Conservation (phyloP, 1,139 yeast species). For the Sugiyamaella neomexicana region DNA sequence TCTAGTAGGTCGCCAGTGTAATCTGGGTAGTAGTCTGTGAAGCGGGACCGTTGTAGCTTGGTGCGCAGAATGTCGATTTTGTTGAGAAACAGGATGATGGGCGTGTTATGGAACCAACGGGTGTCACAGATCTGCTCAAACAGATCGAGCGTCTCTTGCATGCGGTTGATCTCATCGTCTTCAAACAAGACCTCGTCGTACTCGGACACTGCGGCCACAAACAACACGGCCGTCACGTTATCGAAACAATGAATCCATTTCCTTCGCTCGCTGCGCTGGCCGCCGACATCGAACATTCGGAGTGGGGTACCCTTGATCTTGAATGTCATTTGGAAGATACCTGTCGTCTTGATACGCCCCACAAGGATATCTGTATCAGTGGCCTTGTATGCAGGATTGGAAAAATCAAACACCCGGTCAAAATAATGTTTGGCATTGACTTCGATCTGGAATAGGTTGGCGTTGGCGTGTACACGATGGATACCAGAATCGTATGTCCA, state of each 20-base stretch:
- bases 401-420: conserved; percentile 63
- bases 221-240: conserved; percentile 82
- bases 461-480: conserved; percentile 55
- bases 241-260: conserved; percentile 98
- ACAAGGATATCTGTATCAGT: conserved; percentile 79
- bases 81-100: conserved; percentile 84
- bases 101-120: conserved; percentile 79
- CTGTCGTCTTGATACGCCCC: conserved; percentile 94
- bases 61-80: conserved; percentile 79
- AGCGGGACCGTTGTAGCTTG: conserved; percentile 60
- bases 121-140: conserved; percentile 87
- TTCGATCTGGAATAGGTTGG: conserved; percentile 83
- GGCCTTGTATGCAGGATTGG: conserved; percentile 65
- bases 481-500: conserved; percentile 76
- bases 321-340: conserved; percentile 86
- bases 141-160: conserved; percentile 84
- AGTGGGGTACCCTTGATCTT: conserved; percentile 62
- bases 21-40: conserved; percentile 33
- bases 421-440: conserved; percentile 78
- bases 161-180: conserved; percentile 83
- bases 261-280: conserved; percentile 89
- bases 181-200: conserved; percentile 91
- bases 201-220: conserved; percentile 90
- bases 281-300: conserved; percentile 92
- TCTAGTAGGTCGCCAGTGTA: conserved; percentile 28